phyloP scores from a whole-genome alignment of 2,329 filamentous ascomycete species.

The Penicillium sp. region DNA sequence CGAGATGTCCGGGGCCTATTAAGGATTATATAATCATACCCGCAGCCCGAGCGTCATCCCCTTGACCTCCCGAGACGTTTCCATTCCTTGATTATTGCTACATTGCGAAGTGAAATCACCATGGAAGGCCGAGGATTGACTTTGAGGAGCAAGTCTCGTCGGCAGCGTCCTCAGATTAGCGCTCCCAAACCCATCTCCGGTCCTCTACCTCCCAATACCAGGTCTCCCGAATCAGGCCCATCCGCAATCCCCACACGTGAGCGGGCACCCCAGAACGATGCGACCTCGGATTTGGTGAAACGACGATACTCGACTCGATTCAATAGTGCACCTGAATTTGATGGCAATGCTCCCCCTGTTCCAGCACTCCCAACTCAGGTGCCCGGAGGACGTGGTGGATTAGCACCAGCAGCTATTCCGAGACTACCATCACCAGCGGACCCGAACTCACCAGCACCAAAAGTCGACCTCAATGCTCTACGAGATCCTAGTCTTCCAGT shows the following conservation, averaged over 20 bases:
- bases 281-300: slow-evolving; percentile 82
- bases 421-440: slow-evolving; percentile 49
- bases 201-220: slow-evolving; percentile 37
- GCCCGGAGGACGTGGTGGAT: slow-evolving; percentile 58
- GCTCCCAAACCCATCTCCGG: slow-evolving; percentile 56
- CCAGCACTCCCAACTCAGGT: slow-evolving; percentile 60
- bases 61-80: slow-evolving; percentile 3
- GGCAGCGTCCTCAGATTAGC: slow-evolving; percentile 56
- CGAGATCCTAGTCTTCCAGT: slow-evolving; percentile 74
- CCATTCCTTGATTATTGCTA: slow-evolving; percentile 8
- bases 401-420: slow-evolving; percentile 43
- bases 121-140: slow-evolving; percentile 60
- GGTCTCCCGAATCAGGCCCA: slow-evolving; percentile 36
- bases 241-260: slow-evolving; percentile 36
- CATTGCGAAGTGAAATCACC: slow-evolving; percentile 19
- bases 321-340: slow-evolving; percentile 69
- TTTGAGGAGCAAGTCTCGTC: slow-evolving; percentile 59
- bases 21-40: slow-evolving; percentile 1
- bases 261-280: slow-evolving; percentile 46
- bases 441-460: slow-evolving; percentile 55
- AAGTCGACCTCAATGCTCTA: slow-evolving; percentile 73
- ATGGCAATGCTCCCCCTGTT: slow-evolving; percentile 66
- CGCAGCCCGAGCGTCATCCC: slow-evolving; percentile 8
- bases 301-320: slow-evolving; percentile 91
- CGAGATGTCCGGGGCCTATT: slow-evolving; percentile 1